A percentile compares a stretch with the other conserved stretches of the same genome.
Conservation (phyloP, 257 asterid species). For the Solanum peruvianum region DNA sequence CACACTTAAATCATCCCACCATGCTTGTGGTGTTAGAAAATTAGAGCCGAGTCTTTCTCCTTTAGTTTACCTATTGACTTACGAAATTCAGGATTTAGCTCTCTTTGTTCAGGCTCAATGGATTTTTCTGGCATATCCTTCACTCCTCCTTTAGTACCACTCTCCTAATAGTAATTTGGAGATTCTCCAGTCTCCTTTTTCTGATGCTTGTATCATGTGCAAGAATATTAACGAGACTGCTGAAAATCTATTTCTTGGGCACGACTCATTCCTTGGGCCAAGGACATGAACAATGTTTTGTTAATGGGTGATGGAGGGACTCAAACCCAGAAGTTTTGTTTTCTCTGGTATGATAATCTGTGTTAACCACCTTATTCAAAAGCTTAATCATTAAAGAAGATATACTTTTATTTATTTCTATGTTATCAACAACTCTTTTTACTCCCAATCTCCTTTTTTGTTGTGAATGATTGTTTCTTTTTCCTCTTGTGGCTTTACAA, state of each 20-base stretch:
- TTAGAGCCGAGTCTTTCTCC: background rate
- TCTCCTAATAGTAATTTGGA: background rate
- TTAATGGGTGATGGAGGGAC: background rate
- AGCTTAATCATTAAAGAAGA: background rate
- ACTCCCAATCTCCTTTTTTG: background rate
- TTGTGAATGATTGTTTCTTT: background rate
- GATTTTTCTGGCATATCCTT: background rate
- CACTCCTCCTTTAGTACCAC: background rate
- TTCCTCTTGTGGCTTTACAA: background rate
- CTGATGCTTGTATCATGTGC: background rate
- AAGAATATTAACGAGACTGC: background rate
- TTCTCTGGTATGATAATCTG: background rate
- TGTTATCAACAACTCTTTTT: background rate
- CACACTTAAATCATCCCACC: background rate
- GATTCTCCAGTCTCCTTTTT: background rate
- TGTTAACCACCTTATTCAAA: background rate
- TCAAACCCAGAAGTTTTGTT: background rate
- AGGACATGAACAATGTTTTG: background rate
- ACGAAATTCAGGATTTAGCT: background rate
- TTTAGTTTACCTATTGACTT: background rate
- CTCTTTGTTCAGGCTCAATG: background rate
- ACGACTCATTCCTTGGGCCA: background rate
- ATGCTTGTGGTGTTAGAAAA: background rate
- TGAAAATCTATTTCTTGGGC: background rate
- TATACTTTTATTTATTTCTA: background rate